Evolutionary conservation across 257 asterid species (phyloP).

Genomic region (Solanum gracilifrons): DNA sequence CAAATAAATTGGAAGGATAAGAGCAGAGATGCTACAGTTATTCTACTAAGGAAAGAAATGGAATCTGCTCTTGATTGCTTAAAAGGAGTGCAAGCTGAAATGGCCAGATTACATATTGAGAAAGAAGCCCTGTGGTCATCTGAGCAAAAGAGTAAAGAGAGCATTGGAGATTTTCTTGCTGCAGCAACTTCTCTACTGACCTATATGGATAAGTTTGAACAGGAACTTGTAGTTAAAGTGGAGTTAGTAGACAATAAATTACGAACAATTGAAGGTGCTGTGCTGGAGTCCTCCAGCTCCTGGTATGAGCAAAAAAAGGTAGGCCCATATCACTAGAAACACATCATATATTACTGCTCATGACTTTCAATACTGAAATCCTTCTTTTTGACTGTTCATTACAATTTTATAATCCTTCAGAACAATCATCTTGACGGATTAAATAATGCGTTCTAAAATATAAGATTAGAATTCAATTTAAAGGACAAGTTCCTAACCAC

Average conservation of each 20-base stretch:
- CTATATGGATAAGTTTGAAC: conserved; percentile 45
- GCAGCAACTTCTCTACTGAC: conserved; percentile 41
- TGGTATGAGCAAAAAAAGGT: conserved; percentile 69
- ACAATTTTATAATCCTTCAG: not conserved
- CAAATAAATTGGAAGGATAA: conserved; percentile 19
- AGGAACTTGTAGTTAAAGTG: conserved; percentile 34
- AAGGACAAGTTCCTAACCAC: not conserved
- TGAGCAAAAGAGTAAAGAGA: conserved; percentile 37
- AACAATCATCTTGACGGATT: not conserved
- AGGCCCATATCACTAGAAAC: not conserved
- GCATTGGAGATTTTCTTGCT: conserved; percentile 31
- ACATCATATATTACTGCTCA: not conserved
- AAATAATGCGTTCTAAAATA: not conserved
- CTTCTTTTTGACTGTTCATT: not conserved
- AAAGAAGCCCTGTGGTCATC: conserved; percentile 45
- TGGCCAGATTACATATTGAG: conserved; percentile 43
- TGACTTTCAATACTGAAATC: not conserved
- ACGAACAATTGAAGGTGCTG: conserved; percentile 32
- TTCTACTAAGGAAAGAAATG: conserved; percentile 60
- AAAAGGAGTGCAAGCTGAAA: conserved; percentile 60
- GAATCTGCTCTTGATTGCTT: conserved; percentile 60
- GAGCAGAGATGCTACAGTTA: conserved; percentile 39
- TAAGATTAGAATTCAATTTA: not conserved
- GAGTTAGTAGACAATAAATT: conserved; percentile 44
- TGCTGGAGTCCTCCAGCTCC: conserved; percentile 42